These are phyloP conservation scores for Thelephora terrestris DNA, from an alignment of 1,284 basidiomycete genomes.

Conservation along the genomic window DNA sequence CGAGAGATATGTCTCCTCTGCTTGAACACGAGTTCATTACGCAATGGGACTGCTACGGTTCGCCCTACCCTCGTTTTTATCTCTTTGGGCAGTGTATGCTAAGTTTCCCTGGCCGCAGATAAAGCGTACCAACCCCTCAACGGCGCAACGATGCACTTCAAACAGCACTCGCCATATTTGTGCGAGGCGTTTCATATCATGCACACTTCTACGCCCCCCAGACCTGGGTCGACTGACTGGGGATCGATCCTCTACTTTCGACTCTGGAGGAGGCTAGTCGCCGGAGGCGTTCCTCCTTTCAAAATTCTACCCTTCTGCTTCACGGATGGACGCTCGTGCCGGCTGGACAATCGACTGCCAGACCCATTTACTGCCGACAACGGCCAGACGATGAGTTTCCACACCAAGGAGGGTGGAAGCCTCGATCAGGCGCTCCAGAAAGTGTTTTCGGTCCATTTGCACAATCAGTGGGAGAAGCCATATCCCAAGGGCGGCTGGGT, in stretches of 20 bases:
- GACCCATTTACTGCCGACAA: slow-evolving; percentile 76
- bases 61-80: slow-evolving; percentile 18
- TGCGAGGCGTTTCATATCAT: slow-evolving; percentile 93
- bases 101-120: slow-evolving; percentile 33
- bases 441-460: slow-evolving; percentile 82
- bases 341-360: slow-evolving; percentile 84
- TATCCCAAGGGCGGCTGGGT: slow-evolving; percentile 79
- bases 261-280: slow-evolving; percentile 75
- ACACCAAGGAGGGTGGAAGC: slow-evolving; percentile 51
- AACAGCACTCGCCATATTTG: slow-evolving; percentile 79
- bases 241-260: slow-evolving; percentile 83
- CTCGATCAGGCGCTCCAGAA: slow-evolving; percentile 58
- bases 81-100: neutral
- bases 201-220: slow-evolving; percentile 61
- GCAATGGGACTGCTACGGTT: slow-evolving; percentile 95
- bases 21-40: slow-evolving; percentile 90
- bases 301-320: slow-evolving; percentile 90
- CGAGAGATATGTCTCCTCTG: slow-evolving; percentile 72
- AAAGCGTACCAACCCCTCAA: slow-evolving; percentile 84
- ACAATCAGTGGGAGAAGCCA: slow-evolving; percentile 85
- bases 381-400: slow-evolving; percentile 44
- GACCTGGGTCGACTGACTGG: slow-evolving; percentile 81
- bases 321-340: slow-evolving; percentile 79
- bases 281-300: slow-evolving; percentile 68
- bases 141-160: slow-evolving; percentile 89